Base-by-base conservation (phyloP, 164 flowering plant species). In the Sextonia rubra region DNA sequence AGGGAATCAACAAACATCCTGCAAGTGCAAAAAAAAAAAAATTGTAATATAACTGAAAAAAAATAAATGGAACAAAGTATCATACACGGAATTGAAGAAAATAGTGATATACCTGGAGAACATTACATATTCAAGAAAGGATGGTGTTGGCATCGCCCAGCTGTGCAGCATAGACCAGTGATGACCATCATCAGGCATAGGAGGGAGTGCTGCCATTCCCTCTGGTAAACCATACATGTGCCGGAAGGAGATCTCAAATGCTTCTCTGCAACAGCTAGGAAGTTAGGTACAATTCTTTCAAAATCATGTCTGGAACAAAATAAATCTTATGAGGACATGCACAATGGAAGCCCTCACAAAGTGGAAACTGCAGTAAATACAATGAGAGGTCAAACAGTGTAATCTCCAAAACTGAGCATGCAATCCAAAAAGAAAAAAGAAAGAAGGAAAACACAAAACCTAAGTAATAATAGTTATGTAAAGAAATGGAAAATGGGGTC, bases 71-170 rank as follows among this genome's bases (percentile, higher is more conserved):
- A 27, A 26, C 32, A 18, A 5, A 64, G 8, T 7, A 37, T 37
- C 11, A 37, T 37, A 37, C 44, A 37, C n/a, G 23, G 44, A 12
- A 30, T 64, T 23, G 29, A 47, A 56, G 44, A 37, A 24, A 73
- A 61, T 30, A 37, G 69, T 3, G 12, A 15, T 22, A 61, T 81
- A 93, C 99, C 99, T 82, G 70, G 98, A 81, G 76, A 95, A 95
- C 98, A 93, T 95, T 6, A 89, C 67, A 73, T 90, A 95, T 84
- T 95, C 98, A 17, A 95, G 77, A 74, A 93, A 95, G 56, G 97
- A 95, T 32, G 90, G 90, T 48, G 98, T 93, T 69, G 98, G 98
- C 99, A 95, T 95, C 75, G 85, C 88, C 99, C 99, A 95, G 78
- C 97, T 90, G 77, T 95, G 95, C 76, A 91, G 77, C 8, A 93